Conservation (phyloP, 768 basidiomycete genomes). For the Lyophyllum atratum region DNA sequence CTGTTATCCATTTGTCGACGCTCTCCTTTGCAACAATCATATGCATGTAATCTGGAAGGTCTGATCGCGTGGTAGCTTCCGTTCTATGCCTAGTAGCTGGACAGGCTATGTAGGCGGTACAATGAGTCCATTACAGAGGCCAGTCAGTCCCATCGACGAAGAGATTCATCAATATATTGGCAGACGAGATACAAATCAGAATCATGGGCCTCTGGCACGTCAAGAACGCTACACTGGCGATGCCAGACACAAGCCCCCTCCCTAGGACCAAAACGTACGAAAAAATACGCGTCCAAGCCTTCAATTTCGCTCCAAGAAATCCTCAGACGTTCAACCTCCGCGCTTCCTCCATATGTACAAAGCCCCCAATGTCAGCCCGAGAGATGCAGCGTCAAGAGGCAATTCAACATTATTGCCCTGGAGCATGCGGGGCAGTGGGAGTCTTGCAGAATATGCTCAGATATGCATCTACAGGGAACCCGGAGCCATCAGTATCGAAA, state of each 20-base stretch:
- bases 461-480: background rate
- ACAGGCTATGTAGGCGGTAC: too few relatives aligned
- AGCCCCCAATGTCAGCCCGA: background rate
- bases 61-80: too few relatives aligned
- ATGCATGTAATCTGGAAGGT: background rate
- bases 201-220: background rate
- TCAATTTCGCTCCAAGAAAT: too few relatives aligned
- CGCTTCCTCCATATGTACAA: background rate
- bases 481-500: background rate
- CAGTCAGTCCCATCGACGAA: too few relatives aligned
- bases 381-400: background rate
- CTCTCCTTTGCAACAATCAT: background rate
- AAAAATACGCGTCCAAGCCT: too few relatives aligned
- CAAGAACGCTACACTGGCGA: background rate
- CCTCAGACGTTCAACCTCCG: too few relatives aligned
- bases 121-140: too few relatives aligned
- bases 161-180: background rate
- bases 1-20: background rate
- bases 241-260: too few relatives aligned
- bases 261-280: too few relatives aligned
- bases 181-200: background rate
- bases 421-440: conserved; percentile 1
- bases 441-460: conserved; percentile 2
- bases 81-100: too few relatives aligned
- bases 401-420: conserved; percentile 1